phyloP scores from a whole-genome alignment of 192 early-diverging fungal species.

The Coemansia sp. region DNA sequence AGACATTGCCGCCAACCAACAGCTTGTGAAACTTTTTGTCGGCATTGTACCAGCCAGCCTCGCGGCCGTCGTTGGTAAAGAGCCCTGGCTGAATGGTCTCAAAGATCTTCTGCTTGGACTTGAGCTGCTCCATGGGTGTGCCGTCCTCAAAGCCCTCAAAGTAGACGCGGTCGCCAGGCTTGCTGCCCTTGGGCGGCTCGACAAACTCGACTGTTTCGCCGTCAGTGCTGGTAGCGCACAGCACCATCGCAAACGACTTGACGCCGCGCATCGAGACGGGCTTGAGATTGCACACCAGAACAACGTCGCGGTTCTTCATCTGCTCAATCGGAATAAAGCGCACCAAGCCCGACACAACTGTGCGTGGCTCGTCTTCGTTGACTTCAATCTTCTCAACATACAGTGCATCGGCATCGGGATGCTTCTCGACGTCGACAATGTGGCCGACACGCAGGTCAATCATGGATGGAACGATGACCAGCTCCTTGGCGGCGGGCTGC shows the following conservation, averaged over 20 bases:
- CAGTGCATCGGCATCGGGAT: constrained; percentile 93
- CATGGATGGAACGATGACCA: constrained; percentile 67
- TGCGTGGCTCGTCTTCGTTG: constrained; percentile 81
- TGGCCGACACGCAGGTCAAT: constrained; percentile 93
- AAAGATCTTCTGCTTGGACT: constrained; percentile 98
- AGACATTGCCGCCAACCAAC: constrained; percentile 48
- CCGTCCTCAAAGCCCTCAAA: constrained; percentile 85
- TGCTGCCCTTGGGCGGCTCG: constrained; percentile 76
- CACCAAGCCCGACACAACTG: constrained; percentile 90
- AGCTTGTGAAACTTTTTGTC: constrained; percentile 55
- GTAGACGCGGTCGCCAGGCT: constrained; percentile 88
- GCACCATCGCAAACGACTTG: constrained; percentile 94
- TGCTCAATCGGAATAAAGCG: constrained; percentile 88
- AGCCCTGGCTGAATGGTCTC: constrained; percentile 93
- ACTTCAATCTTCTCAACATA: constrained; percentile 96
- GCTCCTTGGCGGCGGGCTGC: constrained; percentile 44
- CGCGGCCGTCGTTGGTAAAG: constrained; percentile 66
- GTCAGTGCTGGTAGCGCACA: constrained; percentile 82
- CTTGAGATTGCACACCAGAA: constrained; percentile 92
- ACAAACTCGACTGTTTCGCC: constrained; percentile 90
- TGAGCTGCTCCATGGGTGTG: constrained; percentile 84
- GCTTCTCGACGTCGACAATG: constrained; percentile 78
- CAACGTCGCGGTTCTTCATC: constrained; percentile 70
- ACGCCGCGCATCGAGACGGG: constrained; percentile 92
- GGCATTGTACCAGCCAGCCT: constrained; percentile 64